phyloP scores from a whole-genome alignment of 192 early-diverging fungal genomes.

The Podila epigama region DNA sequence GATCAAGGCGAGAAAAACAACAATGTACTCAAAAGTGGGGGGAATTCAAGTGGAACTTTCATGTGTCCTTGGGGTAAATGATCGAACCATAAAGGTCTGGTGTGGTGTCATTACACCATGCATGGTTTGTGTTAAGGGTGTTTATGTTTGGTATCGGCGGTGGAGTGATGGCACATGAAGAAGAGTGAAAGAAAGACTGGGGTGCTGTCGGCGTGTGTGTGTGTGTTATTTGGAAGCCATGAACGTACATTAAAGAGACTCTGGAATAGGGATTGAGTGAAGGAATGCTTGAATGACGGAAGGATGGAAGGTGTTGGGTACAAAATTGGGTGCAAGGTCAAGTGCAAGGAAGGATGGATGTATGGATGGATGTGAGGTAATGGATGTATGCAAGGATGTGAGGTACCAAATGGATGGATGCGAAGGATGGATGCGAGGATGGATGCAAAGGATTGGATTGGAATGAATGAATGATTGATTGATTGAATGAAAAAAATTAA shows the following conservation, averaged over 20 bases:
- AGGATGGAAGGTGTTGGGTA: not conserved
- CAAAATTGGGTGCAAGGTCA: not conserved
- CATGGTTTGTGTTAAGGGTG: too few relatives aligned
- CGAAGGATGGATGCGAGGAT: not conserved
- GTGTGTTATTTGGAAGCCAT: not conserved
- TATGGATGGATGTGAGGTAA: not conserved
- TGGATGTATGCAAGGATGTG: not conserved
- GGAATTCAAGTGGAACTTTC: too few relatives aligned
- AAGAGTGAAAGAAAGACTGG: not conserved
- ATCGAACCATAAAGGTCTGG: too few relatives aligned
- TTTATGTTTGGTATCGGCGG: too few relatives aligned
- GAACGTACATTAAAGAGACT: not conserved
- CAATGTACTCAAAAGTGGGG: too few relatives aligned
- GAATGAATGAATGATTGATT: not conserved
- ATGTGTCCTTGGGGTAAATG: too few relatives aligned
- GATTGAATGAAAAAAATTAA: not conserved
- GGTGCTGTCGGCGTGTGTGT: not conserved
- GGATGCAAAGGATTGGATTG: not conserved
- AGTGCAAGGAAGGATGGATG: not conserved
- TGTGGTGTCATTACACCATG: too few relatives aligned
- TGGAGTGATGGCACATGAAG: too few relatives aligned
- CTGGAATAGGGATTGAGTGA: too few relatives aligned
- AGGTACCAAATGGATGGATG: too few relatives aligned
- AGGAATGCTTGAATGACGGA: too few relatives aligned
- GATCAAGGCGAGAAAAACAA: too few relatives aligned